Conservation (phyloP, 345 rosid species). For the Murraya koenigii region DNA sequence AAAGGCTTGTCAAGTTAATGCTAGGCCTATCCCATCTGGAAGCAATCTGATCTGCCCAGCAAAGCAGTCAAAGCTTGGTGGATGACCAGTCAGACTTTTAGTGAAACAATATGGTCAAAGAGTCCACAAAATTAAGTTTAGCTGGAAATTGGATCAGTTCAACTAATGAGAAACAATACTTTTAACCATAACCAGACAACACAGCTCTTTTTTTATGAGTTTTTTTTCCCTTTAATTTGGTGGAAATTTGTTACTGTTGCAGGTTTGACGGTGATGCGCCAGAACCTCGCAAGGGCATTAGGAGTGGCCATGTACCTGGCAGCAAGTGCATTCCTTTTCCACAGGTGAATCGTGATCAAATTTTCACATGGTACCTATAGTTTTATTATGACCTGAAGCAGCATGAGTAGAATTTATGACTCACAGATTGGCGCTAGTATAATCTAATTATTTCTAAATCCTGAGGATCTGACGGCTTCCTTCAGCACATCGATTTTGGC, state of each 20-base stretch:
- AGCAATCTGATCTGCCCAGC: background rate
- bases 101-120: background rate
- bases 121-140: background rate
- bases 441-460: background rate
- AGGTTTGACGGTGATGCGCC: slow-evolving; percentile 94
- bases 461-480: background rate
- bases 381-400: background rate
- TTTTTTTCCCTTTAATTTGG: background rate
- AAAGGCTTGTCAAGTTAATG: background rate
- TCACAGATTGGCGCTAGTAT: background rate
- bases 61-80: background rate
- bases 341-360: slow-evolving; percentile 40
- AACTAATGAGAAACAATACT: background rate
- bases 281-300: slow-evolving; percentile 91
- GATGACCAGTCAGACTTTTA: background rate
- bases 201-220: background rate
- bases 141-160: background rate
- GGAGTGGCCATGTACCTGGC: slow-evolving; percentile 94
- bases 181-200: background rate
- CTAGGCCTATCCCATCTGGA: background rate
- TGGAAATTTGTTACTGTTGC: slow-evolving; percentile 14
- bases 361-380: background rate
- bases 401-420: background rate
- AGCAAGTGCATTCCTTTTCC: slow-evolving; percentile 92
- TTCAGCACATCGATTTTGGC: background rate